These are phyloP conservation scores for Debaryomyces robertsiae DNA, from an alignment of 1,139 yeast species.

Conservation along the genomic window DNA sequence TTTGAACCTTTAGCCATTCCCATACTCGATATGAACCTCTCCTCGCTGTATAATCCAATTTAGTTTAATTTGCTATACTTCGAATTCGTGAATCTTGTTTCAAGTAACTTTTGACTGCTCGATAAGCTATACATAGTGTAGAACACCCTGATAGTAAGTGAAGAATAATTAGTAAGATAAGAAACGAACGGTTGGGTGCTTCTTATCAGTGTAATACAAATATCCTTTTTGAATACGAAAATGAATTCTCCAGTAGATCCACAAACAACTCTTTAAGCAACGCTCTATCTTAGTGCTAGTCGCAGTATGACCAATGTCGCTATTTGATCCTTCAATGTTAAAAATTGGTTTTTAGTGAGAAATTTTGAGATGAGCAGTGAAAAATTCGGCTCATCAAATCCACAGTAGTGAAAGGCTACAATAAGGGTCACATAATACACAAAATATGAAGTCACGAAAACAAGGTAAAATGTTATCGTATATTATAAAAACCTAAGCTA, in stretches of 20 bases:
- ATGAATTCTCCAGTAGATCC: slow-evolving; percentile 1
- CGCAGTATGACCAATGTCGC: background rate
- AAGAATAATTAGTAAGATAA: slow-evolving; percentile 3
- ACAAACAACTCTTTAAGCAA: too few relatives aligned
- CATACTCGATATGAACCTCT: background rate
- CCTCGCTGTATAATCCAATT: too few relatives aligned
- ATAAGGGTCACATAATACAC: background rate
- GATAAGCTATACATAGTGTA: slow-evolving; percentile 9
- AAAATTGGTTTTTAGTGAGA: slow-evolving; percentile 2
- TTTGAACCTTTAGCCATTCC: slow-evolving; percentile 37
- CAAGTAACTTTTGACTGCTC: background rate
- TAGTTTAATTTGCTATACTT: background rate
- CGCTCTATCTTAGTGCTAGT: too few relatives aligned
- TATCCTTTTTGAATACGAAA: slow-evolving; percentile 2
- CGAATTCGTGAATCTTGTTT: slow-evolving; percentile 10
- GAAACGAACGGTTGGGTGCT: slow-evolving; percentile 4
- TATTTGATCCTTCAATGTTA: background rate
- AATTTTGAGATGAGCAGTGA: slow-evolving; percentile 10
- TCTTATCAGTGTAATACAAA: slow-evolving; percentile 1
- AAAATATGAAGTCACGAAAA: background rate
- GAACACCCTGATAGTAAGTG: slow-evolving; percentile 3
- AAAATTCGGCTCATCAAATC: slow-evolving; percentile 6
- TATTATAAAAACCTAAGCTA: slow-evolving; percentile 5
- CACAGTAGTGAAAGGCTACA: slow-evolving; percentile 4
- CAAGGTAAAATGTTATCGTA: slow-evolving; percentile 1